phyloP scores from a whole-genome alignment of 805 yeast genomes.

The Candida adriatica region DNA sequence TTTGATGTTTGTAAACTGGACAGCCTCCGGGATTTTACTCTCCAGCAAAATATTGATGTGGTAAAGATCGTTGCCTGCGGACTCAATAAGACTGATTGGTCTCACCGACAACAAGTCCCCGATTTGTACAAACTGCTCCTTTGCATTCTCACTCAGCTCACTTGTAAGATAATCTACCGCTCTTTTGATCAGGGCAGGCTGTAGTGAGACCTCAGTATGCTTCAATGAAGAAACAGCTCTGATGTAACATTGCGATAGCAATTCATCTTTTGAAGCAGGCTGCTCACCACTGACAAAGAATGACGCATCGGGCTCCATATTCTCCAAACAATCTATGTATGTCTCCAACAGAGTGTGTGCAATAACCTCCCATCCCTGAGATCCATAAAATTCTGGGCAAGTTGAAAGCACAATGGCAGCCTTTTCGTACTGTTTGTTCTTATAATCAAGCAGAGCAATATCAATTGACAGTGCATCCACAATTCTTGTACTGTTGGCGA shows the following conservation, averaged over 20 bases:
- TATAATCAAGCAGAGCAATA: slow-evolving; percentile 63
- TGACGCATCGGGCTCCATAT: slow-evolving; percentile 24
- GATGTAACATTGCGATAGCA: slow-evolving; percentile 6
- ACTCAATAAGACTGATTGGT: slow-evolving; percentile 5
- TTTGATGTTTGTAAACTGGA: slow-evolving; percentile 8
- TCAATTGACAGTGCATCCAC: slow-evolving; percentile 74
- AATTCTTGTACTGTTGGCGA: slow-evolving; percentile 51
- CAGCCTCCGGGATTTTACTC: slow-evolving; percentile 3
- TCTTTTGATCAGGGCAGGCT: slow-evolving; percentile 3
- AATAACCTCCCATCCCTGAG: slow-evolving; percentile 69
- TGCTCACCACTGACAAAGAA: slow-evolving; percentile 9
- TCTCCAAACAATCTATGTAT: slow-evolving; percentile 62
- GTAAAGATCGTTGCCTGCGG: slow-evolving; percentile 11
- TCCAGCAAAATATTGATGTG: slow-evolving; percentile 5
- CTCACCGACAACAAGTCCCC: slow-evolving; percentile 9
- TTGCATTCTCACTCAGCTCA: background rate
- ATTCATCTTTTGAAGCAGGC: background rate
- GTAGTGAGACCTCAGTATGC: background rate
- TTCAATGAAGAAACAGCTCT: slow-evolving; percentile 4
- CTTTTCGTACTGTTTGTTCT: slow-evolving; percentile 45
- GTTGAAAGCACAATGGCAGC: slow-evolving; percentile 60
- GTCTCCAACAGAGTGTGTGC: slow-evolving; percentile 60
- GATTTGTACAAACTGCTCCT: slow-evolving; percentile 2
- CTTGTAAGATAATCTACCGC: slow-evolving; percentile 5
- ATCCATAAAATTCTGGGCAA: slow-evolving; percentile 60